Percentiles rank a stretch among this genome's conserved stretches.
These are phyloP conservation scores for Suhomyces maxii DNA, from an alignment of 1,139 yeast genomes.

Conservation along the genomic window DNA sequence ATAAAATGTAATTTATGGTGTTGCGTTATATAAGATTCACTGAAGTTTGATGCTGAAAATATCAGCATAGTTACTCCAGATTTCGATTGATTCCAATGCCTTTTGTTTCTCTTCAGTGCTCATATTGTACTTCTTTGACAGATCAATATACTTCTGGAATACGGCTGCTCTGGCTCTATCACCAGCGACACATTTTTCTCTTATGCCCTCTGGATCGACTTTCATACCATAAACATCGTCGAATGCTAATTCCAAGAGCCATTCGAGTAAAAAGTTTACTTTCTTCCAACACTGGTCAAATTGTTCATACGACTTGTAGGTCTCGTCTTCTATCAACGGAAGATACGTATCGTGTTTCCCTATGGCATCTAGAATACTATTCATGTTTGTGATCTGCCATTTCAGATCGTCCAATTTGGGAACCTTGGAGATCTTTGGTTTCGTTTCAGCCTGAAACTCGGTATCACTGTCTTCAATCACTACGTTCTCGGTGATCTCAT, in stretches of 20 bases:
- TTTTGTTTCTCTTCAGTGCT: background rate
- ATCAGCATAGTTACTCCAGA: background rate
- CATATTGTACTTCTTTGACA: background rate
- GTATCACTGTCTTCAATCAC: slow-evolving; percentile 1
- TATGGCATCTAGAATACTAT: slow-evolving; percentile 10
- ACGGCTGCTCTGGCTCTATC: background rate
- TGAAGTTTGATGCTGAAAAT: too few relatives aligned
- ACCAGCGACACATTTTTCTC: background rate
- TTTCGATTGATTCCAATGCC: background rate
- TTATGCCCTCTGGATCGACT: background rate
- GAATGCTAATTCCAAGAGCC: slow-evolving; percentile 18
- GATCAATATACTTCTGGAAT: background rate
- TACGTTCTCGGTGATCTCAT: slow-evolving; percentile 3
- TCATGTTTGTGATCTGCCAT: slow-evolving; percentile 13
- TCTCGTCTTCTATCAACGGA: slow-evolving; percentile 23
- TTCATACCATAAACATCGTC: slow-evolving; percentile 5
- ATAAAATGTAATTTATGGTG: background rate
- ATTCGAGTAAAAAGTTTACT: slow-evolving; percentile 22
- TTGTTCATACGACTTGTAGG: slow-evolving; percentile 17
- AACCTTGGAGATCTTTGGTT: background rate
- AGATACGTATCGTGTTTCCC: slow-evolving; percentile 16
- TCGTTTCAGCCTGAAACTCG: background rate
- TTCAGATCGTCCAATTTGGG: background rate
- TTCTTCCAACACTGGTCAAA: slow-evolving; percentile 26
- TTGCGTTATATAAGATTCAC: too few relatives aligned